Evolutionary conservation across 1,139 yeast genomes (phyloP).

Genomic region (Pichia sp.): DNA sequence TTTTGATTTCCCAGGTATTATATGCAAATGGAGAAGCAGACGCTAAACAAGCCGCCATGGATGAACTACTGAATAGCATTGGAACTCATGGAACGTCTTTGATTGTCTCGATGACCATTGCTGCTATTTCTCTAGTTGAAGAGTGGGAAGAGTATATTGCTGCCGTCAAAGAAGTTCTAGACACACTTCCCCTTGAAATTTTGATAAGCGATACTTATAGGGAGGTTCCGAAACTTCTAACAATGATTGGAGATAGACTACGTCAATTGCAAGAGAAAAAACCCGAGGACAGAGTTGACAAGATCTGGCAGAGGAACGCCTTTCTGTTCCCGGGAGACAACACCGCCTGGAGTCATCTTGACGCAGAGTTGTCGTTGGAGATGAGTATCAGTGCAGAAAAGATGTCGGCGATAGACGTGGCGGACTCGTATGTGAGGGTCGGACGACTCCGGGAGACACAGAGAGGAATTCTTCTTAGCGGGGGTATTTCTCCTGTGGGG

Average conservation of each 20-base stretch:
- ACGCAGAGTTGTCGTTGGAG: conserved; percentile 50
- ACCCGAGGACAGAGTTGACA: conserved; percentile 21
- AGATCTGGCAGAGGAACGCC: conserved; percentile 67
- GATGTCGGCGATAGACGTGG: conserved; percentile 49
- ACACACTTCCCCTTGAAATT: conserved; percentile 44
- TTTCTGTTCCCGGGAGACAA: conserved; percentile 68
- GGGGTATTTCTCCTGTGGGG: conserved; percentile 31
- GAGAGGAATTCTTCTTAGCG: conserved; percentile 51
- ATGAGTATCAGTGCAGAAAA: conserved; percentile 43
- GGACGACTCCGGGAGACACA: conserved; percentile 54
- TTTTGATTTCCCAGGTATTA: conserved; percentile 71
- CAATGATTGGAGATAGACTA: conserved; percentile 37
- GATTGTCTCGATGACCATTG: conserved; percentile 64
- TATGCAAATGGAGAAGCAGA: conserved; percentile 69
- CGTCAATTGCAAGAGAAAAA: conserved; percentile 13
- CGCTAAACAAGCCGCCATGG: conserved; percentile 78
- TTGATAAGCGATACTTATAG: conserved; percentile 46
- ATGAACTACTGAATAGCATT: conserved; percentile 61
- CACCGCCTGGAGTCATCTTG: conserved; percentile 63
- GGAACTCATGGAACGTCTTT: conserved; percentile 62
- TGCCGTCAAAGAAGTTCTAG: conserved; percentile 66
- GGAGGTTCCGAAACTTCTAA: conserved; percentile 56
- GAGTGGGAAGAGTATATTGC: conserved; percentile 54
- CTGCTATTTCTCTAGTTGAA: conserved; percentile 73
- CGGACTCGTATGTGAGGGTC: conserved; percentile 45